These are phyloP conservation scores for Amaranthus hypochondriacus DNA, from an alignment of 148 eudicot genomes.

Conservation along the genomic window DNA sequence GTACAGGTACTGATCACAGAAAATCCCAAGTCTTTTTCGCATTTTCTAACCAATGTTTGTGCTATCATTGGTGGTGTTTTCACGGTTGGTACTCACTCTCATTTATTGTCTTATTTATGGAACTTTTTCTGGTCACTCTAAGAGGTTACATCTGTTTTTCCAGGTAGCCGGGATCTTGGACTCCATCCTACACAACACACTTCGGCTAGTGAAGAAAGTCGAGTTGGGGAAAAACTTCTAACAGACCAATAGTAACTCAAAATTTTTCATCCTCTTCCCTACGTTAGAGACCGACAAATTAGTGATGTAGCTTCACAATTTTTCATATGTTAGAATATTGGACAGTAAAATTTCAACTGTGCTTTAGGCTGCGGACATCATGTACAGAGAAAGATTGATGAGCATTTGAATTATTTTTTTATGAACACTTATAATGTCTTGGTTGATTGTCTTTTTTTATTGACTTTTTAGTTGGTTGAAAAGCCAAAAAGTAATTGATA, in stretches of 20 bases:
- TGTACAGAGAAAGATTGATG: constrained; percentile 2
- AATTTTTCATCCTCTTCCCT: background rate
- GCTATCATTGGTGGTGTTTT: constrained; percentile 97
- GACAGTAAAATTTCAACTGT: constrained; percentile 4
- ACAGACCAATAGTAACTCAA: constrained; percentile 18
- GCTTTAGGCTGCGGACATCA: background rate
- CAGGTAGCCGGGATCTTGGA: constrained; percentile 99
- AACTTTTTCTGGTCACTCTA: background rate
- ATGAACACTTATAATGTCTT: no score
- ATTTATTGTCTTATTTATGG: background rate
- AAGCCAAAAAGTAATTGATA: background rate
- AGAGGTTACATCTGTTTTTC: constrained; percentile 16
- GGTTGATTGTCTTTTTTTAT: background rate
- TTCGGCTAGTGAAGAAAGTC: constrained; percentile 73
- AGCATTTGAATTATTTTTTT: background rate
- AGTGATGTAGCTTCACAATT: constrained; percentile 10
- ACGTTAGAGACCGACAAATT: background rate
- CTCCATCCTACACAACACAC: constrained; percentile 70
- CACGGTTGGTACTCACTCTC: constrained; percentile 56
- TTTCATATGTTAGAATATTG: constrained; percentile 2
- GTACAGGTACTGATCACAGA: constrained; percentile 71
- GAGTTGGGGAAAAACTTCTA: constrained; percentile 82
- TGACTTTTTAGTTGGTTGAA: background rate
- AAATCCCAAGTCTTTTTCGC: constrained; percentile 68
- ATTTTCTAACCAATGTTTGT: constrained; percentile 85